Evolutionary conservation across 148 eudicot genomes (phyloP), one percentile per base, ranked within the genome.

Genomic region (Talinum fruticosum): DNA sequence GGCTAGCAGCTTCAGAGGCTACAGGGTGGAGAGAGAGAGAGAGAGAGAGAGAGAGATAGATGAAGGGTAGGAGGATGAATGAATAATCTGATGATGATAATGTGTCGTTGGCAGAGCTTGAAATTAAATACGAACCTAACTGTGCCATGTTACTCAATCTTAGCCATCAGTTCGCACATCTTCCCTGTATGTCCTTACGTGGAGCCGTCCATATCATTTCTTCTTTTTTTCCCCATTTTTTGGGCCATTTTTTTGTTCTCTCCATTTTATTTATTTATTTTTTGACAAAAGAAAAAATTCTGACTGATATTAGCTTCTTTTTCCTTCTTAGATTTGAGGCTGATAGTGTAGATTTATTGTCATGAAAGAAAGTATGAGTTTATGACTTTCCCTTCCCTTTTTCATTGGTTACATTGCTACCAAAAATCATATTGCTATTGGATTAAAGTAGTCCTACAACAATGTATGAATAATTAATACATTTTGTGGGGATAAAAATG

Each of bases 81-180:
- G 54, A 4, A 45, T 37, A 70, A 26, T 34, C 49, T 16, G 80
- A 59, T 38, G 59, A 73, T 54, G 65, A 77, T 70, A 24, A 77
- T 73, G 78, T 77, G 47, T 73, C 45, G 74, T 82, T 82, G 78
- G 69, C 19, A 34, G 29, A 38, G 4, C 64, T 38, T 30, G 49
- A 79, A 64, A 75, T 59, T 75, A 78, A 82, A 82, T 78, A 78
- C 68, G 68, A 78, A 82, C 82, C 76, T 70, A 78, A 82, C 76
- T 62, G 37, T 69, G 79, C 64, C 54, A 75, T 75, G 82, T 78
- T 8, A 78, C n/a, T 12, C 53, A 70, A 82, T 78, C 33, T 19
- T 70, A 71, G 73, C 81, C 85, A 82, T 74, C 64, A 62, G 65
- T 82, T 78, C 1, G 47, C 69, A 6, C 4, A 36, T 6, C 12